phyloP scores from a whole-genome alignment of 2,329 filamentous ascomycete genomes.

The Rutstroemia sp. region DNA sequence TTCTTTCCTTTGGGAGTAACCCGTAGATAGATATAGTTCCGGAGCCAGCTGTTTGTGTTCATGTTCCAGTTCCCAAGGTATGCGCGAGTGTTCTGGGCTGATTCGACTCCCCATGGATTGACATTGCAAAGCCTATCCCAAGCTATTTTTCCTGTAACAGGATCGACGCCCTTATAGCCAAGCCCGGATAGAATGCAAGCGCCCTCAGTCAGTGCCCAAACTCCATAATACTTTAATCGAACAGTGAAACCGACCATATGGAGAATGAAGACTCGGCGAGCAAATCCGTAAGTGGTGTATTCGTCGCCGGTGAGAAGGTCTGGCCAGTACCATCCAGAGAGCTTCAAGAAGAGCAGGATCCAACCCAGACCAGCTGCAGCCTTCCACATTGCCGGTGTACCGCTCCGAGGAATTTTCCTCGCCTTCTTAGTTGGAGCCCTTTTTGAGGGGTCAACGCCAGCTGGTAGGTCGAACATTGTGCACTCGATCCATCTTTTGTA shows the following conservation, averaged over 20 bases:
- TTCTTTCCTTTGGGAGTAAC: constrained; percentile 95
- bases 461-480: constrained; percentile 83
- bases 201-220: constrained; percentile 89
- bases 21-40: constrained; percentile 91
- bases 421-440: constrained; percentile 81
- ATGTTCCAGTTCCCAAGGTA: constrained; percentile 96
- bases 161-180: constrained; percentile 89
- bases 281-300: constrained; percentile 61
- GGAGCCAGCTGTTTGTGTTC: constrained; percentile 94
- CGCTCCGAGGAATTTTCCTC: constrained; percentile 86
- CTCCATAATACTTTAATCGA: constrained; percentile 91
- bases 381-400: constrained; percentile 75
- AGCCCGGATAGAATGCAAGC: constrained; percentile 89
- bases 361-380: constrained; percentile 65
- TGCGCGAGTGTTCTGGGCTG: constrained; percentile 85
- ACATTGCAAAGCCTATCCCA: constrained; percentile 93
- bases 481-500: constrained; percentile 91
- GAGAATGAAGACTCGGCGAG: constrained; percentile 68
- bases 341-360: constrained; percentile 70
- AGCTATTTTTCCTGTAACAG: constrained; percentile 72
- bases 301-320: constrained; percentile 55
- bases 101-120: constrained; percentile 75
- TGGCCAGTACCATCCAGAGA: constrained; percentile 60
- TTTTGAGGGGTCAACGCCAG: constrained; percentile 75
- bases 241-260: constrained; percentile 78